Evolutionary conservation across 2,329 filamentous ascomycete genomes (phyloP).

Genomic region (Cladophialophora yegresii): DNA sequence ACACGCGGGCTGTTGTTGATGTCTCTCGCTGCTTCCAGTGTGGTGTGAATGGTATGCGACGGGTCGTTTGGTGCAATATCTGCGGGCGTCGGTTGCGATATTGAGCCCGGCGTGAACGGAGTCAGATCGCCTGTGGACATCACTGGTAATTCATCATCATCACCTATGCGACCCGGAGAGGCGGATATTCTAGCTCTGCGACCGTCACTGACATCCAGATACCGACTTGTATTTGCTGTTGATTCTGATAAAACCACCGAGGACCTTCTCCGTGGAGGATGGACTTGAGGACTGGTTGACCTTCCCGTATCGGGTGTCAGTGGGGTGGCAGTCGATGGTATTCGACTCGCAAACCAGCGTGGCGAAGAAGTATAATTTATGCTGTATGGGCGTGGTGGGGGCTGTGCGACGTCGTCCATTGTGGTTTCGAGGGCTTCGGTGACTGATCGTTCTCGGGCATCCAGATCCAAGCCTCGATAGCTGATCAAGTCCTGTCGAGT

Average conservation of each 20-base stretch:
- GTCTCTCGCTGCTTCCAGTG: constrained; percentile 30
- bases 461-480: constrained; percentile 32
- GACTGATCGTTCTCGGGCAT: constrained; percentile 33
- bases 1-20: constrained; percentile 21
- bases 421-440: constrained; percentile 34
- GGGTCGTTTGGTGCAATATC: constrained; percentile 32
- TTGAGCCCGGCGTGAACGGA: constrained; percentile 10
- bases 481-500: constrained; percentile 24
- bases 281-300: constrained; percentile 18
- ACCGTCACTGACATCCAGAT: constrained; percentile 40
- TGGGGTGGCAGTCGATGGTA: constrained; percentile 7
- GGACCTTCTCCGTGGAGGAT: constrained; percentile 44
- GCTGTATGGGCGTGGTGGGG: constrained; percentile 28
- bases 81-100: constrained; percentile 16
- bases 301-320: neutral
- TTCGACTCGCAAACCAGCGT: constrained; percentile 18
- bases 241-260: constrained; percentile 48
- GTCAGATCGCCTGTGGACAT: constrained; percentile 22
- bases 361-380: constrained; percentile 34
- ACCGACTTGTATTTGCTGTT: constrained; percentile 34
- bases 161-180: constrained; percentile 45
- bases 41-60: constrained; percentile 33
- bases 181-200: constrained; percentile 46
- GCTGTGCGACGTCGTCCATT: constrained; percentile 29
- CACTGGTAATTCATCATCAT: constrained; percentile 33